phyloP scores from a whole-genome alignment of 331 rosid genomes.

The Telfairia occidentalis region DNA sequence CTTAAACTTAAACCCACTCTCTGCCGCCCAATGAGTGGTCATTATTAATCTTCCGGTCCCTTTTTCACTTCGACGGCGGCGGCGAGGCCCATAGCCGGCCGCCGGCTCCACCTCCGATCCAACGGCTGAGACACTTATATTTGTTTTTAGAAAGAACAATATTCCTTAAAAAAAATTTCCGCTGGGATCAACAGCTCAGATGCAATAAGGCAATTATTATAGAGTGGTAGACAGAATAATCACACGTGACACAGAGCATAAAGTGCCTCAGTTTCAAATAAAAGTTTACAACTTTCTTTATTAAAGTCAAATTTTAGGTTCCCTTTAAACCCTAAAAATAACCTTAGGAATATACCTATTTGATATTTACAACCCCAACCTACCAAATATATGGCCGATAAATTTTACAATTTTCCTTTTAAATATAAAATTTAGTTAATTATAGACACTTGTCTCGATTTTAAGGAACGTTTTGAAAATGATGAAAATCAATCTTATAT shows the following conservation, averaged over 20 bases:
- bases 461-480: no score
- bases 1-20: background rate
- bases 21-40: constrained; percentile 7
- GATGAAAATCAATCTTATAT: no score
- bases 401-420: background rate
- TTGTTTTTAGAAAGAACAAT: background rate
- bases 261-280: constrained; percentile 7
- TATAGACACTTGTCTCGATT: no score
- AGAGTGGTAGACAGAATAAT: constrained; percentile 11
- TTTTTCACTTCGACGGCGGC: background rate
- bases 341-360: background rate
- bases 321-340: background rate
- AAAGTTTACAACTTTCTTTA: constrained; percentile 6
- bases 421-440: no score
- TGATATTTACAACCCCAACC: background rate
- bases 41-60: background rate
- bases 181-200: constrained; percentile 7
- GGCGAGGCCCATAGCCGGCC: constrained; percentile 4
- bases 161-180: background rate
- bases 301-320: constrained; percentile 3
- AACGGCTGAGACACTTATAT: background rate
- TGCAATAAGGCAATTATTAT: constrained; percentile 12
- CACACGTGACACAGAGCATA: constrained; percentile 7
- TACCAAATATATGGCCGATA: background rate
- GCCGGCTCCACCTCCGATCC: constrained; percentile 9